Evolutionary conservation across 1,284 basidiomycete genomes (phyloP), one percentile per base, ranked within the genome.

Genomic region (Lentinula novae-zelandiae): DNA sequence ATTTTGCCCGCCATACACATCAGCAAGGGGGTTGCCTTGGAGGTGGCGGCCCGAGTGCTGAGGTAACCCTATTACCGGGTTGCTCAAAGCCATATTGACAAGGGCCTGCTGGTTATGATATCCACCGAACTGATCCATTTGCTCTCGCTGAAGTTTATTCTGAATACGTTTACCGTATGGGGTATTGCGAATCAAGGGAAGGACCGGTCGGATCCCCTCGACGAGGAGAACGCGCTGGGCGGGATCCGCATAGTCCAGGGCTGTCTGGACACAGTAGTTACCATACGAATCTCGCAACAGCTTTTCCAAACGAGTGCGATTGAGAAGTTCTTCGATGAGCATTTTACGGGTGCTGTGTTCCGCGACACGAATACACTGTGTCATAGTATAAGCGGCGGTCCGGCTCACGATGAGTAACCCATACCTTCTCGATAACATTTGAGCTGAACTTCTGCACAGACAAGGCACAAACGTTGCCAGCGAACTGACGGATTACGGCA

Each of bases 391-490:
- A 33, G 12, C 20, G 8, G 60, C 58, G 42, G 44, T 58, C 60
- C n/a, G 60, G 57, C 58, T 20, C 66, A 60, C 62, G 48, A 3
- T 15, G 12, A 10, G 7, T 10, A 50, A 36, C 8, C 52, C 64
- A 33, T 42, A 89, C 90, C 83, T 96, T 95, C 75, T 95, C 93
- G 67, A 96, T 94, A 62, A 95, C 93, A 73, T 96, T 96, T 62
- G 91, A 97, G 72, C 93, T 95, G 76, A 97, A 99, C 78, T 99
- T 99, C 75, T 99, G 97, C 44, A 98, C 96, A 10, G 96, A 98
- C 57, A 99, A 81, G 31, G 95, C 92, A 74, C 96, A 99, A 62
- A 99, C 95, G 72, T 99, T 98, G 69, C 97, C 96, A 60, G 94
- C 82, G 75, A 99, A 99, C 71, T 99, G 97, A 66, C 96, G 89